phyloP scores from a whole-genome alignment of 2,329 filamentous ascomycete species.

The Trichophaea hybrida region DNA sequence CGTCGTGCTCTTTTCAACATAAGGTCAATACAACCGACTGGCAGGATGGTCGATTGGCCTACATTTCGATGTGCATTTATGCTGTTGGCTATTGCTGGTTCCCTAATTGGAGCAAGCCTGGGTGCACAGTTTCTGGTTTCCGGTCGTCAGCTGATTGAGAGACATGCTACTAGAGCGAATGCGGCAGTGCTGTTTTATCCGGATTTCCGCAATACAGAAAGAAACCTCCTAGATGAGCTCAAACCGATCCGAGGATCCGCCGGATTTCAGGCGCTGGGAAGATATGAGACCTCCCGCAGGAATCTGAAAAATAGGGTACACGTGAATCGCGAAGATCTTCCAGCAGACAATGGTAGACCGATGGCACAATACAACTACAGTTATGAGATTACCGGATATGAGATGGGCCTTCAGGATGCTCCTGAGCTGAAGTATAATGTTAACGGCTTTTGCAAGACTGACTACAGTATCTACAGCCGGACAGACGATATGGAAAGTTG shows the following conservation, averaged over 20 bases:
- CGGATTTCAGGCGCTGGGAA: neutral
- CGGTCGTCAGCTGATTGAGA: neutral
- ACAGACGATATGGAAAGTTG: neutral
- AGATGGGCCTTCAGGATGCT: slow-evolving; percentile 3
- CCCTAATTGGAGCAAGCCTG: neutral
- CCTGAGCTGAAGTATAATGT: neutral
- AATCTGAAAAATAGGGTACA: neutral
- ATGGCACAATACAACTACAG: neutral
- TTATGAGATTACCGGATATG: neutral
- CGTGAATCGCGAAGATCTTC: neutral
- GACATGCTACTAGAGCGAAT: neutral
- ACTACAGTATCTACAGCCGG: neutral
- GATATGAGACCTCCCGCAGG: neutral
- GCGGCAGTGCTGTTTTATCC: neutral
- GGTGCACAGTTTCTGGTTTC: neutral
- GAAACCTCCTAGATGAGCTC: neutral
- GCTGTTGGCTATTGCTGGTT: neutral
- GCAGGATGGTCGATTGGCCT: neutral
- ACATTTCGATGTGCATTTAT: neutral
- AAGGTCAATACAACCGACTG: too few relatives aligned
- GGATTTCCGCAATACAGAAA: neutral
- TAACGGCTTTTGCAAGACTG: neutral
- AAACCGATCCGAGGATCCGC: neutral
- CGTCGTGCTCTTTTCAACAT: neutral
- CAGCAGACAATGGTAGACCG: neutral